phyloP scores from a whole-genome alignment of 2,329 filamentous ascomycete genomes.

The Ceratocystis cubensis region DNA sequence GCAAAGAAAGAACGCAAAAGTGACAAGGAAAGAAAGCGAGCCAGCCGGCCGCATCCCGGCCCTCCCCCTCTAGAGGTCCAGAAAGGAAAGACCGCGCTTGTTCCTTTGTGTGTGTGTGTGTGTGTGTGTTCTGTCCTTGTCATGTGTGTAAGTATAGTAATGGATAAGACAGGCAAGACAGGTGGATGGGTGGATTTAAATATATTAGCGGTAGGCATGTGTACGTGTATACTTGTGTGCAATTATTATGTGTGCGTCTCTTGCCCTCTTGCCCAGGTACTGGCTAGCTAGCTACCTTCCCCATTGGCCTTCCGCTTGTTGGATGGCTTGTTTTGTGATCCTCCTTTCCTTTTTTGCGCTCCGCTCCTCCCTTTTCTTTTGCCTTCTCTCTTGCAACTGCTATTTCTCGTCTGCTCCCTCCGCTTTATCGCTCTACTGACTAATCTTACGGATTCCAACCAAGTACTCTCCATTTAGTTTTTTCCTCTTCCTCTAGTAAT shows the following conservation, averaged over 20 bases:
- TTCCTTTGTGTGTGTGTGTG: too few relatives aligned
- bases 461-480: neutral
- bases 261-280: neutral
- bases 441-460: too few relatives aligned
- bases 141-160: neutral
- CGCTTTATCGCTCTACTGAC: neutral
- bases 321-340: slow-evolving; percentile 1
- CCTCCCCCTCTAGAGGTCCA: too few relatives aligned
- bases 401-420: neutral
- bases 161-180: neutral
- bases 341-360: neutral
- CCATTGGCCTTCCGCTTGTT: slow-evolving; percentile 4
- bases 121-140: too few relatives aligned
- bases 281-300: neutral
- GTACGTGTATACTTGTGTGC: neutral
- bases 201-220: neutral
- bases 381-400: neutral
- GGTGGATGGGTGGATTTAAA: neutral
- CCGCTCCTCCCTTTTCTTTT: neutral
- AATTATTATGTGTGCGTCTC: neutral
- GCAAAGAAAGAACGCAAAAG: neutral
- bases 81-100: too few relatives aligned
- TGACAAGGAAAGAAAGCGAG: neutral
- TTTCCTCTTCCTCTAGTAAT: neutral
- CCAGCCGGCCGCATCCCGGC: neutral